Percentiles rank a stretch among this genome's conserved stretches.
phyloP scores from a whole-genome alignment of 345 rosid genomes.

The Carallia brachiata region DNA sequence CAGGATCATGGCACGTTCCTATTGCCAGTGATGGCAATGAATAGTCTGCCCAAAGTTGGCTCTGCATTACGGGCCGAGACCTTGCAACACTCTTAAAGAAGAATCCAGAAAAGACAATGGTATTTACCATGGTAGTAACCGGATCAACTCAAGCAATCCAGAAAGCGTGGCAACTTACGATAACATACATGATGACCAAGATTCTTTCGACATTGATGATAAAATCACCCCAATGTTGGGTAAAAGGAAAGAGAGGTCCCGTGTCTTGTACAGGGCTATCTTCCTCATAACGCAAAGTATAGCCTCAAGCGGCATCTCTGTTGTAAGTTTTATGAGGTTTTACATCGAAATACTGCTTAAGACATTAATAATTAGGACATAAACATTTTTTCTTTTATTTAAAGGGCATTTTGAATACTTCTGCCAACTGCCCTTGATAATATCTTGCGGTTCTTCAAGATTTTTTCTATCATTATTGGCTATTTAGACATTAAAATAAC shows the following conservation, averaged over 20 bases:
- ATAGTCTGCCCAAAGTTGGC: slow-evolving; percentile 48
- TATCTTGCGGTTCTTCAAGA: too few relatives aligned
- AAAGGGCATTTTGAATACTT: too few relatives aligned
- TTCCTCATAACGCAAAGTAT: background rate
- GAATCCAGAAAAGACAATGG: slow-evolving; percentile 18
- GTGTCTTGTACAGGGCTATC: slow-evolving; percentile 9
- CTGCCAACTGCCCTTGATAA: too few relatives aligned
- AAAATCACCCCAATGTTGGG: slow-evolving; percentile 16
- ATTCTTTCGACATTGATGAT: slow-evolving; percentile 12
- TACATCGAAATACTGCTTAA: too few relatives aligned
- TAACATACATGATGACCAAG: slow-evolving; percentile 1
- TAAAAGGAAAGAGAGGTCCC: slow-evolving; percentile 42
- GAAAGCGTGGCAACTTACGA: slow-evolving; percentile 6
- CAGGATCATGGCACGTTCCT: slow-evolving; percentile 91
- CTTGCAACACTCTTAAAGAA: slow-evolving; percentile 18
- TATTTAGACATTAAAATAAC: too few relatives aligned
- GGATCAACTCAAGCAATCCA: slow-evolving; percentile 5
- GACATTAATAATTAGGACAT: too few relatives aligned
- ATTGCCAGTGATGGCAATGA: slow-evolving; percentile 28
- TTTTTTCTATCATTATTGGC: too few relatives aligned
- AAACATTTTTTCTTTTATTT: background rate
- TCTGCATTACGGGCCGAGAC: slow-evolving; percentile 52
- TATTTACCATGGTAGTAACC: background rate
- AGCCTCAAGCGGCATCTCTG: background rate
- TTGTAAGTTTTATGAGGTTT: background rate